Percentiles rank a stretch among this genome's conserved stretches.
Evolutionary conservation across 768 basidiomycete species (phyloP).

Genomic region (Suillus subluteus): DNA sequence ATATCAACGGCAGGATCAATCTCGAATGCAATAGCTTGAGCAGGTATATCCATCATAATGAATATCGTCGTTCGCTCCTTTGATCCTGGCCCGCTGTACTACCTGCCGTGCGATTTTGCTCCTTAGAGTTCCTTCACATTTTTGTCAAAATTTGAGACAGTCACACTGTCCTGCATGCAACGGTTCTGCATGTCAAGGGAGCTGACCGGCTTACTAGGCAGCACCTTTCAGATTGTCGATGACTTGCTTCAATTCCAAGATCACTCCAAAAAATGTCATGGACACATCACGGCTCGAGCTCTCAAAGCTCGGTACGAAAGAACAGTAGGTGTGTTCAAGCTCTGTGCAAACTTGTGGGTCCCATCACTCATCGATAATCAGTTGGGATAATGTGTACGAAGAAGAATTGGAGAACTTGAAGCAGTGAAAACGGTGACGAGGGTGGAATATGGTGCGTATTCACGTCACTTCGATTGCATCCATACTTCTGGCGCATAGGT

Average conservation of each 20-base stretch:
- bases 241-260: neutral
- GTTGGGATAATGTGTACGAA: slow-evolving; percentile 81
- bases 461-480: neutral
- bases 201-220: neutral
- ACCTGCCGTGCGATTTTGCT: neutral
- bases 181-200: neutral
- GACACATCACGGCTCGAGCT: slow-evolving; percentile 55
- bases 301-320: slow-evolving; percentile 79
- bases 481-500: slow-evolving; percentile 49
- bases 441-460: slow-evolving; percentile 77
- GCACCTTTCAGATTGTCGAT: neutral
- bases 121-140: neutral
- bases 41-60: slow-evolving; percentile 15
- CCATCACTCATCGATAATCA: slow-evolving; percentile 30
- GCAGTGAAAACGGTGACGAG: slow-evolving; percentile 75
- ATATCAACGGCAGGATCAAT: too few relatives aligned
- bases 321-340: slow-evolving; percentile 58
- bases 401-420: slow-evolving; percentile 68
- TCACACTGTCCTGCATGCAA: neutral
- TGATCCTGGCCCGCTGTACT: neutral
- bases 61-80: slow-evolving; percentile 16
- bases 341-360: neutral
- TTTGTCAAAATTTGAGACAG: neutral
- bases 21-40: neutral
- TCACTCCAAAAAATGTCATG: slow-evolving; percentile 25